A percentile compares a stretch with the other conserved stretches of the same genome.
Evolutionary conservation across 495 filamentous ascomycete genomes (phyloP).

Genomic region (Hypoxylon perforatum): DNA sequence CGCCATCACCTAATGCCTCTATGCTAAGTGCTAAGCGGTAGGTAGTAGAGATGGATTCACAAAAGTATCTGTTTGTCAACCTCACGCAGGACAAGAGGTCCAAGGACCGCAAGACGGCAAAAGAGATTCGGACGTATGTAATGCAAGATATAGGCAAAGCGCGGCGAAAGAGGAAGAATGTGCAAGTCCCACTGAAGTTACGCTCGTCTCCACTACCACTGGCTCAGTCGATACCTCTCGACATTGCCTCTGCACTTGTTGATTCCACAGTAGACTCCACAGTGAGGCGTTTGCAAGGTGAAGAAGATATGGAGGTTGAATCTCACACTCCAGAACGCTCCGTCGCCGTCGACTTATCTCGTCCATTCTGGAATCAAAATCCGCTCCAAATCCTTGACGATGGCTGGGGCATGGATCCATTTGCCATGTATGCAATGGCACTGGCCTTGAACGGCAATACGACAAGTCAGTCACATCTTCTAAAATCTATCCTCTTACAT

Average conservation of each 20-base stretch:
- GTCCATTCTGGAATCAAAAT: constrained; percentile 29
- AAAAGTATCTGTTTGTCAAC: constrained; percentile 28
- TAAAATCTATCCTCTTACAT: constrained; percentile 5
- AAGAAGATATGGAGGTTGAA: constrained; percentile 19
- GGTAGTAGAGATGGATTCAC: constrained; percentile 27
- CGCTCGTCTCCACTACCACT: constrained; percentile 17
- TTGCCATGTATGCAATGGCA: constrained; percentile 23
- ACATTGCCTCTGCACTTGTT: constrained; percentile 10
- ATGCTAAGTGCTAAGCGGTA: constrained; percentile 6
- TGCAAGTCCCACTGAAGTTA: constrained; percentile 14
- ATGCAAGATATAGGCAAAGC: constrained; percentile 32
- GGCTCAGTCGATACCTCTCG: constrained; percentile 8
- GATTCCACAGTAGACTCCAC: constrained; percentile 11
- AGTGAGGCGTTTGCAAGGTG: constrained; percentile 3
- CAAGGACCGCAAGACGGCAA: constrained; percentile 21
- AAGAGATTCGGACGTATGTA: constrained; percentile 21
- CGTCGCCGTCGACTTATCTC: constrained; percentile 13
- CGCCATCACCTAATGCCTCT: not conserved
- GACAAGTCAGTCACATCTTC: constrained; percentile 15
- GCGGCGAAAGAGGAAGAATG: constrained; percentile 28
- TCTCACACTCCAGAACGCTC: constrained; percentile 9
- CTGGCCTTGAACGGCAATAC: constrained; percentile 14
- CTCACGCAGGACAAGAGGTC: constrained; percentile 26
- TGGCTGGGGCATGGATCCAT: constrained; percentile 28
- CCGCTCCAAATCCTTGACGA: constrained; percentile 26